These are phyloP conservation scores for Botrytis sinoallii DNA, from an alignment of 2,329 filamentous ascomycete species.

Conservation along the genomic window DNA sequence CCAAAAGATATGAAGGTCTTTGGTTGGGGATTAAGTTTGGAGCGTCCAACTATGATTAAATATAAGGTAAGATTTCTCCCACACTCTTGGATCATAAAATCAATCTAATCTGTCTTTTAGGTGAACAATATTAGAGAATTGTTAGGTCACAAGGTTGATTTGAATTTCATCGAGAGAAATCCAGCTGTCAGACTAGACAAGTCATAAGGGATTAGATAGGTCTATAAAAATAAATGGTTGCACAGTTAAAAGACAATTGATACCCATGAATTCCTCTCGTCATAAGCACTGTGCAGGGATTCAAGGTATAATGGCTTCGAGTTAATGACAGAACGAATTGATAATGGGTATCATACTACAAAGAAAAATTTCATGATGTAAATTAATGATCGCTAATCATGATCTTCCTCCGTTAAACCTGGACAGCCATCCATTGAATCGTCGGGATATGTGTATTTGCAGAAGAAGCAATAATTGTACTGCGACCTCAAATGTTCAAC, in stretches of 20 bases:
- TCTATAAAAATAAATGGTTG: slow-evolving; percentile 10
- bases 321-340: not conserved
- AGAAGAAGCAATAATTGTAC: slow-evolving; percentile 92
- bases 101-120: slow-evolving; percentile 38
- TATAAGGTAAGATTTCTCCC: slow-evolving; percentile 32
- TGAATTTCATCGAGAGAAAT: slow-evolving; percentile 88
- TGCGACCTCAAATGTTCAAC: slow-evolving; percentile 67
- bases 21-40: slow-evolving; percentile 87
- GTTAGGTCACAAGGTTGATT: slow-evolving; percentile 91
- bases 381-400: slow-evolving; percentile 46
- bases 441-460: slow-evolving; percentile 78
- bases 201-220: slow-evolving; percentile 25
- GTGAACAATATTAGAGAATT: slow-evolving; percentile 52
- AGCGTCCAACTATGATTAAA: slow-evolving; percentile 82
- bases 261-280: not conserved
- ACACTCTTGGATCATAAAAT: not conserved
- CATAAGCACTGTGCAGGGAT: not conserved
- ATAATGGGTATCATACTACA: slow-evolving; percentile 32
- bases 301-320: not conserved
- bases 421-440: slow-evolving; percentile 81
- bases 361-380: slow-evolving; percentile 11
- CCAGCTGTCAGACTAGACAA: slow-evolving; percentile 73
- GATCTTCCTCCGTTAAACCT: slow-evolving; percentile 80
- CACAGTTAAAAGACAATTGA: slow-evolving; percentile 3
- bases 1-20: slow-evolving; percentile 91